Conservation (phyloP, 1,284 basidiomycete species). For the Marasmius tenuissimus region DNA sequence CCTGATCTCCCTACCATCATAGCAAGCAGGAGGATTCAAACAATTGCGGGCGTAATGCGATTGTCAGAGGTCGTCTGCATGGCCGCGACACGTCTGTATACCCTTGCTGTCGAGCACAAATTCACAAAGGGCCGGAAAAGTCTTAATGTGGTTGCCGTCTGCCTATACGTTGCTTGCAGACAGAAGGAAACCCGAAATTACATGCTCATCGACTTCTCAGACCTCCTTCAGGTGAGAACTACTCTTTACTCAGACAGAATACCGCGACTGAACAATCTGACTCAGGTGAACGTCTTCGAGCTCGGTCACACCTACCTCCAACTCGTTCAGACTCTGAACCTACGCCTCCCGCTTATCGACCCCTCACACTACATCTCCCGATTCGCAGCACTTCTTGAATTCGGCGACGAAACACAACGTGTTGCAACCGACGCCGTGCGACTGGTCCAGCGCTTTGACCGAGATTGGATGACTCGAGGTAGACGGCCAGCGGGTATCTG, state of each 20-base stretch:
- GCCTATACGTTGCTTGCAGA: conserved; percentile 92
- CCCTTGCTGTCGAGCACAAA: conserved; percentile 90
- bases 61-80: conserved; percentile 81
- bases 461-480: conserved; percentile 97
- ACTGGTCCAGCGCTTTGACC: conserved; percentile 91
- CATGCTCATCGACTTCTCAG: conserved; percentile 99
- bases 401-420: conserved; percentile 90
- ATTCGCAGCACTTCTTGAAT: conserved; percentile 95
- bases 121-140: conserved; percentile 93
- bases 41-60: conserved; percentile 75
- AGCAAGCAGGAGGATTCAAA: conserved; percentile 84
- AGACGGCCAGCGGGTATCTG: conserved; percentile 96
- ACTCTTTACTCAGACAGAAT: conserved; percentile 1
- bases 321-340: conserved; percentile 85
- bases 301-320: conserved; percentile 96
- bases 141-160: conserved; percentile 93
- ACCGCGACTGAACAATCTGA: conserved; percentile 5
- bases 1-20: background rate
- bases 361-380: conserved; percentile 97
- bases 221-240: conserved; percentile 75
- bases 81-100: conserved; percentile 87
- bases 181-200: conserved; percentile 88
- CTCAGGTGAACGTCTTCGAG: conserved; percentile 96
- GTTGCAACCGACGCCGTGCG: conserved; percentile 94
- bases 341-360: conserved; percentile 90